Conservation (phyloP, 2,329 filamentous ascomycete genomes). For the Diaporthe sp. region DNA sequence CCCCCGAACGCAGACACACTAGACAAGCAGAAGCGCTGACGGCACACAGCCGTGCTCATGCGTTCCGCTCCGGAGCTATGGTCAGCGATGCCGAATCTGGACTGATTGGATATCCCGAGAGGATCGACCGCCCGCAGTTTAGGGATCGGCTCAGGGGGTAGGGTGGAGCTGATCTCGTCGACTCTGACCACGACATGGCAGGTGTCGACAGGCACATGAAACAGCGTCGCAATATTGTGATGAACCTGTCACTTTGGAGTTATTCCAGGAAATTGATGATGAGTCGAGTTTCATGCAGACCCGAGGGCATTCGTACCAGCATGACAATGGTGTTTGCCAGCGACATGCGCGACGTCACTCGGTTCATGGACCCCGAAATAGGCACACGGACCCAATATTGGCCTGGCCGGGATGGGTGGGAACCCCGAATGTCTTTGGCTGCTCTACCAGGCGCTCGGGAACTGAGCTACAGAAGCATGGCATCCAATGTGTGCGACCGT, state of each 20-base stretch:
- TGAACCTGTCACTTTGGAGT: constrained; percentile 21
- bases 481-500: neutral
- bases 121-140: constrained; percentile 25
- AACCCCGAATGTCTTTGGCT: constrained; percentile 11
- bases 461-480: neutral
- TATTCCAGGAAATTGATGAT: constrained; percentile 22
- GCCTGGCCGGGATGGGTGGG: neutral
- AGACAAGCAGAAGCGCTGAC: constrained; percentile 13
- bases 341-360: constrained; percentile 20
- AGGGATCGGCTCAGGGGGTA: constrained; percentile 19
- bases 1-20: neutral
- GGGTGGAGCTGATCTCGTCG: constrained; percentile 8
- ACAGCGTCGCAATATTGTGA: constrained; percentile 30
- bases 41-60: constrained; percentile 18
- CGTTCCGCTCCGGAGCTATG: constrained; percentile 12
- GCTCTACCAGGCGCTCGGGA: constrained; percentile 17
- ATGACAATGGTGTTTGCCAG: constrained; percentile 17
- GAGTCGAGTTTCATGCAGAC: constrained; percentile 28
- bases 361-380: constrained; percentile 18
- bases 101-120: constrained; percentile 7
- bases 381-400: constrained; percentile 5
- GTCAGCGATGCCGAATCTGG: constrained; percentile 29
- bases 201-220: constrained; percentile 34
- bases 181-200: constrained; percentile 23
- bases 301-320: neutral